Conservation (phyloP, 1,284 basidiomycete species). For the Tremellales sp. region DNA sequence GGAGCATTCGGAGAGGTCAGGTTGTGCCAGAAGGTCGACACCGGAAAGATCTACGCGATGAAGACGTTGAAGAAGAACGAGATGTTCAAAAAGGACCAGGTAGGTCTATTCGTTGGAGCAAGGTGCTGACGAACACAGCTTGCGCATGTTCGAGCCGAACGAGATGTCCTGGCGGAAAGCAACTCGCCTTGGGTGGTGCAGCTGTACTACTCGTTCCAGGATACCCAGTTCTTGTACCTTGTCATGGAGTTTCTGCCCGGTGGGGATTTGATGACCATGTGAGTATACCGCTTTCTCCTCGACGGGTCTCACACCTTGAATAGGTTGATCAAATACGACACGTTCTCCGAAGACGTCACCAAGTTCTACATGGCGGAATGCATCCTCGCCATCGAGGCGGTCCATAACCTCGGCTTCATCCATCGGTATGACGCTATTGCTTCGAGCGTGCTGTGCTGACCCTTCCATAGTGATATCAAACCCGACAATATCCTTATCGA, state of each 20-base stretch:
- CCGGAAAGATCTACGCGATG: conserved; percentile 98
- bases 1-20: conserved; percentile 98
- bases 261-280: conserved; percentile 83
- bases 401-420: conserved; percentile 98
- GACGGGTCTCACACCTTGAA: too few species aligned
- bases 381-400: conserved; percentile 94
- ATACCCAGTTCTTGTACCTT: conserved; percentile 89
- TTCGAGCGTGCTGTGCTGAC: conserved; percentile 2
- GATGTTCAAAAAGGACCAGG: conserved; percentile 99
- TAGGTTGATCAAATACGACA: conserved; percentile 99
- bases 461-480: conserved; percentile 74
- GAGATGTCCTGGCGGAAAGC: conserved; percentile 94
- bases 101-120: conserved; percentile 42
- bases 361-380: conserved; percentile 99
- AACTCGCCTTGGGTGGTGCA: conserved; percentile 97
- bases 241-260: conserved; percentile 99
- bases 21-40: conserved; percentile 93
- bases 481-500: conserved; percentile 98
- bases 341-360: conserved; percentile 97
- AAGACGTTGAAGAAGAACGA: conserved; percentile 97
- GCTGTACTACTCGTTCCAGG: conserved; percentile 98
- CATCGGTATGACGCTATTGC: conserved; percentile 65
- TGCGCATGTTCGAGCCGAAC: conserved; percentile 96
- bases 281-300: conserved; percentile 10
- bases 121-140: conserved; percentile 55